Evolutionary conservation across 2,329 filamentous ascomycete genomes (phyloP).

Genomic region (Teratosphaeriaceae sp.): DNA sequence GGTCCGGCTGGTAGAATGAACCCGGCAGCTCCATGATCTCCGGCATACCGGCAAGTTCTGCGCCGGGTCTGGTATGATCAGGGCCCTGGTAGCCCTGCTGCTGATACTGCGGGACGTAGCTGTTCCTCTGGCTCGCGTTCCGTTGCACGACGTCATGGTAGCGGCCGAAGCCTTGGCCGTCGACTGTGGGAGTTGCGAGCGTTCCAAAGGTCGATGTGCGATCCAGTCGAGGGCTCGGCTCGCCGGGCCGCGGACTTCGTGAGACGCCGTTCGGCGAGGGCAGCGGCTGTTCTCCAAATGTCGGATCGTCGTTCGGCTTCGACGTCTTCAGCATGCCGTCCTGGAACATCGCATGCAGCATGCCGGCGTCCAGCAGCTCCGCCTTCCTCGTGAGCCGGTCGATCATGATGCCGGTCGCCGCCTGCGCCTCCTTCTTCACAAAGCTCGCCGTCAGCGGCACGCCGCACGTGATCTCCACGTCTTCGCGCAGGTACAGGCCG

Average conservation of each 20-base stretch:
- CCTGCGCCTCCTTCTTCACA: slow-evolving; percentile 60
- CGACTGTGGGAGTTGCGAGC: slow-evolving; percentile 8
- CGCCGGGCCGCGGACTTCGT: slow-evolving; percentile 10
- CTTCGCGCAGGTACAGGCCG: slow-evolving; percentile 61
- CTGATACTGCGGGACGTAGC: slow-evolving; percentile 21
- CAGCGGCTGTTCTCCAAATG: slow-evolving; percentile 8
- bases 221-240: slow-evolving; percentile 3
- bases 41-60: slow-evolving; percentile 17
- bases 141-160: slow-evolving; percentile 23
- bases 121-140: slow-evolving; percentile 11
- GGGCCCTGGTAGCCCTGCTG: slow-evolving; percentile 21
- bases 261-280: slow-evolving; percentile 8
- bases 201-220: slow-evolving; percentile 7
- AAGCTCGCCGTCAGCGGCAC: slow-evolving; percentile 53
- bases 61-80: slow-evolving; percentile 15
- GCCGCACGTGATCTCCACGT: slow-evolving; percentile 66
- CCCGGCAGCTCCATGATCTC: slow-evolving; percentile 37
- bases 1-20: slow-evolving; percentile 32
- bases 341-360: slow-evolving; percentile 61
- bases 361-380: slow-evolving; percentile 56
- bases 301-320: slow-evolving; percentile 34
- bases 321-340: slow-evolving; percentile 57
- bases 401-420: slow-evolving; percentile 62
- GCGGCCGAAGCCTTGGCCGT: slow-evolving; percentile 23
- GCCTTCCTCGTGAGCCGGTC: slow-evolving; percentile 64